Percentiles rank a stretch among this genome's conserved stretches.
phyloP scores from a whole-genome alignment of 495 filamentous ascomycete species.

The Penicillium robsamsonii region DNA sequence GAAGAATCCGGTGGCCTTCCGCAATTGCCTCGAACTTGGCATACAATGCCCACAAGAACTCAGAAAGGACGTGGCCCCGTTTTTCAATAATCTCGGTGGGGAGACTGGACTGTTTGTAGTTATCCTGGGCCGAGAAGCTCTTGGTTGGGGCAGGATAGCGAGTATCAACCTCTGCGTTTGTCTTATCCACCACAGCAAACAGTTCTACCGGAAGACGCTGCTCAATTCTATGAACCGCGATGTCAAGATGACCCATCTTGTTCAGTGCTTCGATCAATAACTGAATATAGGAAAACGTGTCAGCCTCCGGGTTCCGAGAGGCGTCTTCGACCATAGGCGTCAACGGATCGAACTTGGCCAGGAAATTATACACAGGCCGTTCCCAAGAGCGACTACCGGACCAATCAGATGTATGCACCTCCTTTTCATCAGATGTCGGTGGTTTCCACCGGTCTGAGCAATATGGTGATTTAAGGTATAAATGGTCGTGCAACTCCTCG shows the following conservation, averaged over 20 bases:
- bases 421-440: slow-evolving; percentile 48
- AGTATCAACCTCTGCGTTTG: slow-evolving; percentile 88
- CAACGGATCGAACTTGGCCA: slow-evolving; percentile 76
- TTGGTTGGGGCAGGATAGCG: slow-evolving; percentile 72
- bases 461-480: slow-evolving; percentile 96
- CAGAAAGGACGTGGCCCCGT: slow-evolving; percentile 77
- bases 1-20: slow-evolving; percentile 89
- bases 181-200: slow-evolving; percentile 90
- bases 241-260: slow-evolving; percentile 78
- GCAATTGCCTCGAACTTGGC: slow-evolving; percentile 96
- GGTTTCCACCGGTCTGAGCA: slow-evolving; percentile 93
- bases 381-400: slow-evolving; percentile 43
- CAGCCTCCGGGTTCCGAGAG: slow-evolving; percentile 88
- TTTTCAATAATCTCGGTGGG: slow-evolving; percentile 66
- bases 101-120: slow-evolving; percentile 48
- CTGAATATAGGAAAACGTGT: slow-evolving; percentile 90
- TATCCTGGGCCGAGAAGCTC: slow-evolving; percentile 50
- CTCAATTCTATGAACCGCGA: slow-evolving; percentile 84
- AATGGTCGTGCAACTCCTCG: slow-evolving; percentile 94
- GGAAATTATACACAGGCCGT: slow-evolving; percentile 70
- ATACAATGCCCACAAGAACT: slow-evolving; percentile 88
- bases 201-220: slow-evolving; percentile 92
- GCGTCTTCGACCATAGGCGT: slow-evolving; percentile 75
- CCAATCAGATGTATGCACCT: slow-evolving; percentile 47
- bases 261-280: slow-evolving; percentile 86